phyloP scores from a whole-genome alignment of 176 grass and related monocot genomes.

The Eragrostis nindensis region DNA sequence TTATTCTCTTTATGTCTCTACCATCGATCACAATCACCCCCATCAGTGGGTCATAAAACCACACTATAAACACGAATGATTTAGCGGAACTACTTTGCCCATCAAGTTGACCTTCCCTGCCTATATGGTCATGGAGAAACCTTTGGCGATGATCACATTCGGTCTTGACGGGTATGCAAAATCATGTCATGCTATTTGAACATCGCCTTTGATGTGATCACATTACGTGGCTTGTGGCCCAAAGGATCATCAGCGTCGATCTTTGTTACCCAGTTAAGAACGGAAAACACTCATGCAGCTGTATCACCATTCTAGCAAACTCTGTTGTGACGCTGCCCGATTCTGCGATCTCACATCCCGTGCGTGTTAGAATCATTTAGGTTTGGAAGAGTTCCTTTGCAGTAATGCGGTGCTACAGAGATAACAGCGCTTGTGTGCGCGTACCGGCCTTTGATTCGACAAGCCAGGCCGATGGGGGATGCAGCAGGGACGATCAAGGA shows the following conservation, averaged over 20 bases:
- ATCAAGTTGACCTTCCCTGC: slow-evolving; percentile 81
- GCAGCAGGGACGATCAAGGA: slow-evolving; percentile 66
- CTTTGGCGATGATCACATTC: slow-evolving; percentile 74
- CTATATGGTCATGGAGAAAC: slow-evolving; percentile 78
- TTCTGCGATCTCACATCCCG: slow-evolving; percentile 88
- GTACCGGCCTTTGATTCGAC: too few species aligned
- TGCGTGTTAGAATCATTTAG: slow-evolving; percentile 92
- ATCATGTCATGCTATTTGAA: slow-evolving; percentile 73
- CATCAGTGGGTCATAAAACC: slow-evolving; percentile 86
- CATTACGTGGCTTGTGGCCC: slow-evolving; percentile 42
- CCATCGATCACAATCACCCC: slow-evolving; percentile 74
- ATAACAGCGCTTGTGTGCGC: too few species aligned
- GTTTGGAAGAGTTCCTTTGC: slow-evolving; percentile 88
- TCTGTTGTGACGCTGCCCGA: slow-evolving; percentile 93
- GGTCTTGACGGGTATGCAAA: slow-evolving; percentile 77
- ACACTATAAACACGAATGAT: slow-evolving; percentile 81
- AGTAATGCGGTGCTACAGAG: slow-evolving; percentile 51
- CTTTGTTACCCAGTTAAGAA: slow-evolving; percentile 73
- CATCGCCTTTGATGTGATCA: slow-evolving; percentile 63
- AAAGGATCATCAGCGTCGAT: slow-evolving; percentile 74
- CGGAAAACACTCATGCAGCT: slow-evolving; percentile 71
- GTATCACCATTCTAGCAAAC: slow-evolving; percentile 80
- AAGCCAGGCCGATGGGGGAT: too few species aligned
- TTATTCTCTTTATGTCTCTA: slow-evolving; percentile 49
- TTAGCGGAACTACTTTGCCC: slow-evolving; percentile 94